Base-by-base conservation (phyloP, 305 asterid genomes). In the Fraxinus latifolia region DNA sequence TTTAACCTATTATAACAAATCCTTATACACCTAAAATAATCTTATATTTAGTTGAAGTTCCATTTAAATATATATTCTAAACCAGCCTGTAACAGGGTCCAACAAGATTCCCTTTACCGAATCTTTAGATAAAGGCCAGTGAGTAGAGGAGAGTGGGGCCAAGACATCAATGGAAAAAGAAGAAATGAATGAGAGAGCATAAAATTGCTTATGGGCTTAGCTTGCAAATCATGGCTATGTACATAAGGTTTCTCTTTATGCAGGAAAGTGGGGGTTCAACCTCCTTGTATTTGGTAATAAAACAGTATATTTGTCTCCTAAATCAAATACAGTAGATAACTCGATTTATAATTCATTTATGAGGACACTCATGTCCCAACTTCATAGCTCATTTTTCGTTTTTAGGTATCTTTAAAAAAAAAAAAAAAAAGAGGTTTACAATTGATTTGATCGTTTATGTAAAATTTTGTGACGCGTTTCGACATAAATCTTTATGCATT, bases 231-330 rank as follows among this genome's bases (percentile, higher is more conserved):
- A 84, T 81, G 80, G 81, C 47, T 78, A 9, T 37, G 79, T 53
- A 80, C 89, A 83, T 78, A 86, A 81, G 85, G 75, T 7, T 72
- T 53, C 36, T 47, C 82, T 85, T 87, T 87, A 81, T 77, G 86
- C 87, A 81, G 81, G 83, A 87, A 84, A 85, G 90, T 85, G 72
- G 74, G 55, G 77, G 65, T 84, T 74, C 47, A 73, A 17, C 73
- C 68, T 68, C 76, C 53, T 17, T 27, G 62, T 19, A 36, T 82
- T 79, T 32, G 42, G 47, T 71, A 53, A 21, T 79, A 62, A 8
- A 55, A 77, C 27, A 19, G 6, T 44, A 25, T 12, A 81, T 65
- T 65, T 53, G 31, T 6, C 74, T 73, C 67, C 33, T 3, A 12
- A 47, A 72, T 14, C 47, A 14, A 21, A 50, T 14, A 71, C 42